Base-by-base conservation (phyloP, 768 basidiomycete genomes). In the Suillus americanus region DNA sequence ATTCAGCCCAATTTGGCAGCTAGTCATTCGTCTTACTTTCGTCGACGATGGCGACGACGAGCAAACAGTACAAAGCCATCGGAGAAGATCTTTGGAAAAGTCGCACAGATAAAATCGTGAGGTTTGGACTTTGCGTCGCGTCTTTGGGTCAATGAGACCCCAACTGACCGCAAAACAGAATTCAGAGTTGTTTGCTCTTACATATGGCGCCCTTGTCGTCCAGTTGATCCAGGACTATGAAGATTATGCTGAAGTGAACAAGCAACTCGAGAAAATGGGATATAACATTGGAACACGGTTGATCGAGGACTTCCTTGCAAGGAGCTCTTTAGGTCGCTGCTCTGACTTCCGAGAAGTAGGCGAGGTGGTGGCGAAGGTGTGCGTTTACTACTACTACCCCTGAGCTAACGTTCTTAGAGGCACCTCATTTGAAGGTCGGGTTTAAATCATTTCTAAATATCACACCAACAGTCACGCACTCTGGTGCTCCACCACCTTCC, bases 191-290 rank as follows among this genome's bases (percentile, higher is more conserved):
- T 99, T 99, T 78, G 91, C 96, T 3, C 79, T 99, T 64, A 99
- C 97, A 25, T 99, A 99, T 69, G 97, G 97, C 60, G 96, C 96
- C 28, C 87, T 99, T 60, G 97, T 99, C 56, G 95, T 99, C 40
- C 97, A 99, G 79, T 86, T 99, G 66, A 95, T 99, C 67, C 97
- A 99, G 74, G 97, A 99, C 77, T 99, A 98, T 72, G 97, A 99
- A 73, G 96, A 99, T 80, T 99, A 97, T 74, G 85, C 84, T 16
- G 94, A 97, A 75, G 92, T 94, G 67, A 94, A 94, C 77, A 96
- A 94, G 76, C 96, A 99, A 75, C 89, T 99, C 3, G 97, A 99
- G 71, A 97, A 95, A 80, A 99, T 98, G 97, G 97, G 97, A 4
- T 98, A 97, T 78, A 97, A 96, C 74, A 99, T 99, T 65, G 97